Conservation (phyloP, 1,284 basidiomycete genomes). For the Trichosporon sp. region DNA sequence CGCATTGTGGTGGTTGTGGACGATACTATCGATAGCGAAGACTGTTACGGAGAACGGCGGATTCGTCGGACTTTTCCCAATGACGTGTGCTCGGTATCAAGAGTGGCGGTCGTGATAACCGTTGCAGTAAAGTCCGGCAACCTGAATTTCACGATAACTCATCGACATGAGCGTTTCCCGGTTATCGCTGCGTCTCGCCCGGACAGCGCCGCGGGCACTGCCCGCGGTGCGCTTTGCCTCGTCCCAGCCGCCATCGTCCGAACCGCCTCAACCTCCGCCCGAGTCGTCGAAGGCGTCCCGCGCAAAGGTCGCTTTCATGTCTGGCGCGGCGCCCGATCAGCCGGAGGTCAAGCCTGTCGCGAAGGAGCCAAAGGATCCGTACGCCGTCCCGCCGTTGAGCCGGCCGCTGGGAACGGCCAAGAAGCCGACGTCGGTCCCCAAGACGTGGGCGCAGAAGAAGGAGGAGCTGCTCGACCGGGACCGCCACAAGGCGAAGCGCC, state of each 20-base stretch:
- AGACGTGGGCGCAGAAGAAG: conserved; percentile 63
- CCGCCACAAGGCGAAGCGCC: conserved; percentile 64
- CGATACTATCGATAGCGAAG: not conserved
- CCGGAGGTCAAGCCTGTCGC: not conserved
- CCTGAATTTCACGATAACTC: not conserved
- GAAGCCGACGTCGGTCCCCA: conserved; percentile 57
- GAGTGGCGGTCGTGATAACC: too few relatives aligned
- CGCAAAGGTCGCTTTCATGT: not conserved
- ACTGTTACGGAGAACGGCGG: not conserved
- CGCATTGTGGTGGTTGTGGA: not conserved
- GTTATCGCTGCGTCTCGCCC: not conserved
- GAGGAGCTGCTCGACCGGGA: conserved; percentile 70
- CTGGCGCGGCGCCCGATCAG: not conserved
- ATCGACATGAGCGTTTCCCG: not conserved
- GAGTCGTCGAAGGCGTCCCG: conserved; percentile 2
- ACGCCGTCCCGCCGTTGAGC: conserved; percentile 33
- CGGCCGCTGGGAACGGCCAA: conserved; percentile 68
- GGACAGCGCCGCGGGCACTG: not conserved
- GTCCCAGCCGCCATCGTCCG: not conserved
- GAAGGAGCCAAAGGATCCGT: conserved; percentile 13
- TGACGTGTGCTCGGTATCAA: not conserved
- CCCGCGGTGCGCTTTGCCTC: not conserved
- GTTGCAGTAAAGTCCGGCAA: not conserved
- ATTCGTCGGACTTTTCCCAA: not conserved
- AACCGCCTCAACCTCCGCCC: not conserved